Evolutionary conservation across 257 asterid species (phyloP).

Genomic region (Plantago ovata): DNA sequence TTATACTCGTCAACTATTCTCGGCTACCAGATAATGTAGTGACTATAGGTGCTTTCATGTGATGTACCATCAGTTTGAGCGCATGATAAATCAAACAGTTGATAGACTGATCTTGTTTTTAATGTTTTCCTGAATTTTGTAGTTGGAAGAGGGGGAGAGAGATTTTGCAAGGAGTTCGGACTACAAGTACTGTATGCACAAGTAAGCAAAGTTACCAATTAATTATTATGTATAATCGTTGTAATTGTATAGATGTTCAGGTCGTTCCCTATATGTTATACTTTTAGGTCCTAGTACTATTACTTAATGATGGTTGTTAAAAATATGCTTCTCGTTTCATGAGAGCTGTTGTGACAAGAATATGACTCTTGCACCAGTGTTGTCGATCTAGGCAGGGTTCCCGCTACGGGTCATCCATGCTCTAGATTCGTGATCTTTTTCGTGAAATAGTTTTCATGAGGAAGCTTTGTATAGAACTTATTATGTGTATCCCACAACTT

Average conservation of each 20-base stretch:
- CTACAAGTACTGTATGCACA: constrained; percentile 93
- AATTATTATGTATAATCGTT: neutral
- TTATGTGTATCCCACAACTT: no score
- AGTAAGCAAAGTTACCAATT: constrained; percentile 35
- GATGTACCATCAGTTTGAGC: neutral
- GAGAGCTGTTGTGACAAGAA: neutral
- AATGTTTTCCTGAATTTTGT: constrained; percentile 22
- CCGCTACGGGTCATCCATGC: no score
- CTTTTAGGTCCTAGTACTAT: constrained; percentile 7
- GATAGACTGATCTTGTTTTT: neutral
- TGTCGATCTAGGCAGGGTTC: no score
- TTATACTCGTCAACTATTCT: neutral
- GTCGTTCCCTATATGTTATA: neutral
- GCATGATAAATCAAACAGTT: no score
- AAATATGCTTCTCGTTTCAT: neutral
- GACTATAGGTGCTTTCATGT: neutral
- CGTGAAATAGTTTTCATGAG: neutral
- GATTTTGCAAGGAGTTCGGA: constrained; percentile 73
- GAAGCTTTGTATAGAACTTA: neutral
- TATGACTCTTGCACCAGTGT: neutral
- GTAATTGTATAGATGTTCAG: neutral
- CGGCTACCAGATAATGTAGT: neutral
- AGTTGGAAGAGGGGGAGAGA: constrained; percentile 97
- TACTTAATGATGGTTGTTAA: neutral
- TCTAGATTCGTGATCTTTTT: neutral